Conservation (phyloP, 257 asterid genomes). For the Apocynum venetum region DNA sequence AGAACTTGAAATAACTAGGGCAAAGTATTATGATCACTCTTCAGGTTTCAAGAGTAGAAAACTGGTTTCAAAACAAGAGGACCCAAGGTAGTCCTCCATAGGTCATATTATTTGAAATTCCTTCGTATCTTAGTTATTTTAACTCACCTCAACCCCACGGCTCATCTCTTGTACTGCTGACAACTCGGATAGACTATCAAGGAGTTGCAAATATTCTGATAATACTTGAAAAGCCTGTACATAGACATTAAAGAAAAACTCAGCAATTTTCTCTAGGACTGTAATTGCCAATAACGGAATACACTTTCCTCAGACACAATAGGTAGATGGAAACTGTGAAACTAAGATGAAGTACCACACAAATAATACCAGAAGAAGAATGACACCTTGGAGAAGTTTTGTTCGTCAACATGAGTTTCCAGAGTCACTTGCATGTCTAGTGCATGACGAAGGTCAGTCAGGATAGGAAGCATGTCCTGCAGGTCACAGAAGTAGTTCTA, state of each 20-base stretch:
- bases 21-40: background rate
- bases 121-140: background rate
- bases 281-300: constrained; percentile 2
- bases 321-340: background rate
- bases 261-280: constrained; percentile 17
- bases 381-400: constrained; percentile 80
- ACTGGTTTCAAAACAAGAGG: background rate
- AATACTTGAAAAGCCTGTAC: constrained; percentile 93
- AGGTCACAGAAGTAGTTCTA: constrained; percentile 23
- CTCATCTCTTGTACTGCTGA: constrained; percentile 90
- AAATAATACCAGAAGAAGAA: constrained; percentile 26
- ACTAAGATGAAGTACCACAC: constrained; percentile 19
- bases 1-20: background rate
- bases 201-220: constrained; percentile 88
- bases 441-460: constrained; percentile 80
- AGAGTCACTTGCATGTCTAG: constrained; percentile 74
- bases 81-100: background rate
- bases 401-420: constrained; percentile 82
- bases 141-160: constrained; percentile 82
- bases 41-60: background rate
- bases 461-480: constrained; percentile 88
- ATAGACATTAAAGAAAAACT: constrained; percentile 20
- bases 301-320: constrained; percentile 7
- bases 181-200: constrained; percentile 79
- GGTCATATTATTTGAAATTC: constrained; percentile 3